These are phyloP conservation scores for Xylaria palmicola DNA, from an alignment of 495 filamentous ascomycete species.

Conservation along the genomic window DNA sequence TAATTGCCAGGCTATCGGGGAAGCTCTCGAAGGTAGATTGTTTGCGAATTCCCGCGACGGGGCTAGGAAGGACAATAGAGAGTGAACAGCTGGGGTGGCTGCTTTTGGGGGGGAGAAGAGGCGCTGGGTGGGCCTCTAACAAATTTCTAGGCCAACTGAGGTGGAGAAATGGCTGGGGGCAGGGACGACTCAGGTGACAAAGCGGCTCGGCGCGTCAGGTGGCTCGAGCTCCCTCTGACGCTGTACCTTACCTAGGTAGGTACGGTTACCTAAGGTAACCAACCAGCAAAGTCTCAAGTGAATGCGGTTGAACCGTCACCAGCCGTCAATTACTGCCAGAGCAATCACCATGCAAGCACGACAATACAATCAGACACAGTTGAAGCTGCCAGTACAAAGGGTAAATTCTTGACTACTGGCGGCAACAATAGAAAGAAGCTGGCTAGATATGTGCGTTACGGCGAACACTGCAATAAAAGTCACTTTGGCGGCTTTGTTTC, in stretches of 20 bases:
- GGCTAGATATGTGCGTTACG: neutral
- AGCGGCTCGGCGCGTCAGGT: too few relatives aligned
- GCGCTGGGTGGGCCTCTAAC: neutral
- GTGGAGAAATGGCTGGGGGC: neutral
- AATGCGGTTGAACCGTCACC: neutral
- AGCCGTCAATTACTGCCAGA: neutral
- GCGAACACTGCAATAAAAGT: neutral
- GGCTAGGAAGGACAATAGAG: conserved; percentile 1
- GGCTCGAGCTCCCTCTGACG: neutral
- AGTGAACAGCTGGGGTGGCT: neutral
- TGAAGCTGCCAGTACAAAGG: neutral
- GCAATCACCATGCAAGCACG: neutral
- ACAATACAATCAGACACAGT: too few relatives aligned
- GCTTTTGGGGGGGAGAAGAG: neutral
- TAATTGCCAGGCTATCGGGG: neutral
- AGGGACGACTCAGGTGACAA: neutral
- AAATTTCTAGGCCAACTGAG: conserved; percentile 5
- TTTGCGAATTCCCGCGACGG: conserved; percentile 17
- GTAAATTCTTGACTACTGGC: neutral
- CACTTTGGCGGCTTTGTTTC: neutral
- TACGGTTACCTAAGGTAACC: neutral
- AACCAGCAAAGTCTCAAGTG: neutral
- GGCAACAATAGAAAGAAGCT: neutral
- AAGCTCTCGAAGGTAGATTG: conserved; percentile 16
- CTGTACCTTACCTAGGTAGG: too few relatives aligned